These are phyloP conservation scores for Elsinoe ampelina DNA, from an alignment of 2,329 filamentous ascomycete genomes.

Conservation along the genomic window DNA sequence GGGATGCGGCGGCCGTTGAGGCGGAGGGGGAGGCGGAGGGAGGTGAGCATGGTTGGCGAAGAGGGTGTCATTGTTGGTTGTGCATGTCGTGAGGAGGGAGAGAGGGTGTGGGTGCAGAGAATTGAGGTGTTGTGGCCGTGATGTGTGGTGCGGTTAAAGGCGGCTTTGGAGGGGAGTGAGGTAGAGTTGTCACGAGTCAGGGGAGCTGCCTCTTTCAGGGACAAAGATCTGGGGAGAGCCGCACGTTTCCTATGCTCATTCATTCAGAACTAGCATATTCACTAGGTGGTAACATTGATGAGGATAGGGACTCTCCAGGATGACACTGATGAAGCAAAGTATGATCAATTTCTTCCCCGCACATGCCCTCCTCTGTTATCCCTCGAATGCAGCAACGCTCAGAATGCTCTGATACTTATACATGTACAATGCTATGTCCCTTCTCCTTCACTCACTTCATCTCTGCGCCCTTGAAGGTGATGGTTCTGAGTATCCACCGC, in stretches of 20 bases:
- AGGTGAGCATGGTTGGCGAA: neutral
- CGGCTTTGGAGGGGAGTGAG: neutral
- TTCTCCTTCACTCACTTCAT: neutral
- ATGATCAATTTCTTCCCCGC: neutral
- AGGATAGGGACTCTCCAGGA: no score
- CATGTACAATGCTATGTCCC: conserved; percentile 4
- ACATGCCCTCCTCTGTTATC: neutral
- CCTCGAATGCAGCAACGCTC: neutral
- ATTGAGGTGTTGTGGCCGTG: neutral
- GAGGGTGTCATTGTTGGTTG: neutral
- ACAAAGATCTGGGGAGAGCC: neutral
- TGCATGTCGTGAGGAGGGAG: neutral
- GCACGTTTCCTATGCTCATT: neutral
- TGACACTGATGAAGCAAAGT: neutral
- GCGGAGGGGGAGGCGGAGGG: conserved; percentile 8
- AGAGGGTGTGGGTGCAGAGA: neutral
- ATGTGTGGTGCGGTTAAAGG: conserved; percentile 1
- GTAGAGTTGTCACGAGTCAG: neutral
- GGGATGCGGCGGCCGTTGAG: conserved; percentile 9
- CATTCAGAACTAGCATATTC: no score
- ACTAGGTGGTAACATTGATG: no score
- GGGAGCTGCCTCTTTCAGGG: neutral
- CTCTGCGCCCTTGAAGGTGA: neutral
- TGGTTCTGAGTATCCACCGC: conserved; percentile 17
- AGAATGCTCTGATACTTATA: conserved; percentile 7